These are phyloP conservation scores for Linum tenue DNA, from an alignment of 345 rosid genomes.

Conservation along the genomic window DNA sequence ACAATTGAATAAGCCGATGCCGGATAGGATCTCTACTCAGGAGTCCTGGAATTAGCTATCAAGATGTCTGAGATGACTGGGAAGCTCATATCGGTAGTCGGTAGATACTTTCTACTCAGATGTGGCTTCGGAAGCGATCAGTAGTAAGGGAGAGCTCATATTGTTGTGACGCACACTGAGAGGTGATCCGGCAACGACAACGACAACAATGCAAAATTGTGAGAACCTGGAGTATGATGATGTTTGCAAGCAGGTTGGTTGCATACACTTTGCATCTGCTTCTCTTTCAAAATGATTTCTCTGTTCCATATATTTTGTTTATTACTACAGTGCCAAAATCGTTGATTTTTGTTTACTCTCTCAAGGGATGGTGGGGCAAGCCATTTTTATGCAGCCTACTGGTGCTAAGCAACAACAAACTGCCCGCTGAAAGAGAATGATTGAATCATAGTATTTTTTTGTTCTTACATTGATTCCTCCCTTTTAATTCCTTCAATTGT, in stretches of 20 bases:
- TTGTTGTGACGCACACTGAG: conserved; percentile 93
- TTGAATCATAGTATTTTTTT: too few species aligned
- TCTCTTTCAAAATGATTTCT: too few species aligned
- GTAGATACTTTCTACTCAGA: conserved; percentile 78
- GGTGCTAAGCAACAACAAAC: too few species aligned
- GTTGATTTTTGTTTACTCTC: too few species aligned
- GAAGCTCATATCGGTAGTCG: conserved; percentile 62
- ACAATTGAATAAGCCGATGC: conserved; percentile 80
- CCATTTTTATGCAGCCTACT: too few species aligned
- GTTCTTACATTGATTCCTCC: too few species aligned
- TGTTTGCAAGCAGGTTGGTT: conserved; percentile 63
- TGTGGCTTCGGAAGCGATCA: conserved; percentile 76
- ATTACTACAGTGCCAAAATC: too few species aligned
- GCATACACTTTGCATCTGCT: too few species aligned
- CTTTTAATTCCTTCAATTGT: too few species aligned
- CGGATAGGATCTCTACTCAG: conserved; percentile 51
- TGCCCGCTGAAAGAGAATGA: too few species aligned
- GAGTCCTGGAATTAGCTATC: conserved; percentile 57
- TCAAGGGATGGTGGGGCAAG: too few species aligned
- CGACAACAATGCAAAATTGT: conserved; percentile 64
- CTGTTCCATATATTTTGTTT: too few species aligned
- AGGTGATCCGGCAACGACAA: conserved; percentile 86
- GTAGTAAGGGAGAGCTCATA: conserved; percentile 70
- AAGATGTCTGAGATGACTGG: conserved; percentile 79
- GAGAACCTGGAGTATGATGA: conserved; percentile 60